Percentiles rank a stretch among this genome's conserved stretches.
Evolutionary conservation across 169 alveolate species (phyloP).

Genomic region (Miamiensis avidus): DNA sequence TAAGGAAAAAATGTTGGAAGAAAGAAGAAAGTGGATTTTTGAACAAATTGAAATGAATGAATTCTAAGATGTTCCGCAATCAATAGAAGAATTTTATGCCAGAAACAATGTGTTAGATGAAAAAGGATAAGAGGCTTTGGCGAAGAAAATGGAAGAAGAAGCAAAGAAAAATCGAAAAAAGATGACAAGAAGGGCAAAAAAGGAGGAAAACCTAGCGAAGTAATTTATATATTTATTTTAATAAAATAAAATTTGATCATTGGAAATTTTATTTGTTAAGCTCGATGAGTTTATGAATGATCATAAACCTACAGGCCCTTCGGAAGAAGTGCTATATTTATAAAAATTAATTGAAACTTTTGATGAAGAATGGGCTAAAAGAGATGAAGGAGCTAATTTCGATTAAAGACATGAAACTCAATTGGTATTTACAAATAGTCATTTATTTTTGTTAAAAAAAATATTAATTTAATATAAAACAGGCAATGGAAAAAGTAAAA

Average conservation of each 20-base stretch:
- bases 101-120: conserved; percentile 47
- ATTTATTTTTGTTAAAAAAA: too few relatives aligned
- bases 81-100: conserved; percentile 62
- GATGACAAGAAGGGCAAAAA: conserved; percentile 58
- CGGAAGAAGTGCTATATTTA: conserved; percentile 66
- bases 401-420: conserved; percentile 63
- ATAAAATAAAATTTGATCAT: not conserved
- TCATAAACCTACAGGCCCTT: conserved; percentile 64
- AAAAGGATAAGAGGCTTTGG: conserved; percentile 69
- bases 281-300: conserved; percentile 46
- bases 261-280: conserved; percentile 8
- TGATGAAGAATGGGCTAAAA: conserved; percentile 69
- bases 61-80: conserved; percentile 54
- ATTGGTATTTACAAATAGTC: conserved; percentile 5
- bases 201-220: conserved; percentile 46
- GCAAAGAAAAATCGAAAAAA: conserved; percentile 54
- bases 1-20: conserved; percentile 75
- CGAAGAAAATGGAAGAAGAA: conserved; percentile 56
- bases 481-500: conserved; percentile 59
- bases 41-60: conserved; percentile 60
- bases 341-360: conserved; percentile 70
- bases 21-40: conserved; percentile 80
- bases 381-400: conserved; percentile 73
- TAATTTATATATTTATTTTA: not conserved
- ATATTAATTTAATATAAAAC: too few relatives aligned